Percentiles rank a stretch among this genome's conserved stretches.
phyloP scores from a whole-genome alignment of 1,284 basidiomycete species.

The Athelia sp. region DNA sequence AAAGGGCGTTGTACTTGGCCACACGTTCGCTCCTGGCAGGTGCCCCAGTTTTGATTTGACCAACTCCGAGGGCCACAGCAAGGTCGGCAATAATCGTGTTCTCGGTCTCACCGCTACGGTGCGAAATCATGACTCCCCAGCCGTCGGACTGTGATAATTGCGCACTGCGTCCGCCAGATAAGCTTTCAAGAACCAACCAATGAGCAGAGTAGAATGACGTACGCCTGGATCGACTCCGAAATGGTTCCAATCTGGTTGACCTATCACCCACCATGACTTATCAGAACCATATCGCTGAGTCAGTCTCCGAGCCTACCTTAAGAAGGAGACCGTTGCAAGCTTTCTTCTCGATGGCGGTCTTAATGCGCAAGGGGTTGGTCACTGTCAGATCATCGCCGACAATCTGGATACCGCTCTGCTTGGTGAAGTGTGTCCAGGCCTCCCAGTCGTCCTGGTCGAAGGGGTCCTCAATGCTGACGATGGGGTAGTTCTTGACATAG shows the following conservation, averaged over 20 bases:
- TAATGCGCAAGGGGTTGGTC: slow-evolving; percentile 97
- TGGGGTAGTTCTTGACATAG: slow-evolving; percentile 90
- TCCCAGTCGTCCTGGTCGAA: slow-evolving; percentile 99
- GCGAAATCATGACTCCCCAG: slow-evolving; percentile 99
- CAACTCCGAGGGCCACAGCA: slow-evolving; percentile 87
- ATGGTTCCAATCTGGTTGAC: slow-evolving; percentile 99
- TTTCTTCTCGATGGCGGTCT: slow-evolving; percentile 99
- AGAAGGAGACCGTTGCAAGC: slow-evolving; percentile 98
- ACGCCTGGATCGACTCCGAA: slow-evolving; percentile 97
- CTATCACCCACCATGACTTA: slow-evolving; percentile 22
- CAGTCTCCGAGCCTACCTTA: slow-evolving; percentile 57
- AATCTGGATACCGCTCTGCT: slow-evolving; percentile 77
- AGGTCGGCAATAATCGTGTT: slow-evolving; percentile 98
- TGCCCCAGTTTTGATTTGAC: slow-evolving; percentile 99
- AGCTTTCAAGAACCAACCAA: slow-evolving; percentile 1
- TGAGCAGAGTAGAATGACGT: slow-evolving; percentile 25
- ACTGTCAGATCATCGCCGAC: slow-evolving; percentile 99
- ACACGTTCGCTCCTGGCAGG: slow-evolving; percentile 92
- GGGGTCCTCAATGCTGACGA: slow-evolving; percentile 97
- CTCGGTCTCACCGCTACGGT: slow-evolving; percentile 96
- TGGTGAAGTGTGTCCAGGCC: slow-evolving; percentile 93
- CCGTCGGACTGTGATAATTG: slow-evolving; percentile 95
- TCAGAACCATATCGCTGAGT: neutral
- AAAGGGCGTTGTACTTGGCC: slow-evolving; percentile 88
- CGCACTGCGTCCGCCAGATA: slow-evolving; percentile 70